These are phyloP conservation scores for Ogataea thermomethanolica DNA, from an alignment of 805 yeast species.

Conservation along the genomic window DNA sequence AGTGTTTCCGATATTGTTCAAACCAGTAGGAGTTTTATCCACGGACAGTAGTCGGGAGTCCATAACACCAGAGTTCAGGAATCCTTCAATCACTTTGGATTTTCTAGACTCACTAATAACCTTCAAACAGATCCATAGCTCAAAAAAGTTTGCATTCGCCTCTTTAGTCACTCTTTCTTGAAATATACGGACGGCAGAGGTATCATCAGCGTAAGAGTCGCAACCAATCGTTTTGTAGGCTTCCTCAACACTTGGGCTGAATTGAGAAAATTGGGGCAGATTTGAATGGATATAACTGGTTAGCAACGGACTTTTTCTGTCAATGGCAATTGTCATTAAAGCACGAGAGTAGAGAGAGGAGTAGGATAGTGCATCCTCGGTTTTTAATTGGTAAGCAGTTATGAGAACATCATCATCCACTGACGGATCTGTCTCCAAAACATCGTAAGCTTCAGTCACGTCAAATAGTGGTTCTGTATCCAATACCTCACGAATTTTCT, in stretches of 20 bases:
- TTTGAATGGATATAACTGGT: constrained; percentile 50
- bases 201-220: constrained; percentile 51
- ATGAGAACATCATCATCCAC: constrained; percentile 69
- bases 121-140: constrained; percentile 54
- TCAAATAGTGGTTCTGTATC: constrained; percentile 47
- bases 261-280: constrained; percentile 32
- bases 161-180: constrained; percentile 42
- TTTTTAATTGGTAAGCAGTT: constrained; percentile 68
- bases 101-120: constrained; percentile 51
- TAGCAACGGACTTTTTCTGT: constrained; percentile 54
- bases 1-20: constrained; percentile 93
- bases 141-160: constrained; percentile 47
- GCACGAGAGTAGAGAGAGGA: constrained; percentile 49
- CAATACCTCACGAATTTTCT: constrained; percentile 34
- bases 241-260: constrained; percentile 26
- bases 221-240: constrained; percentile 51
- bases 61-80: constrained; percentile 56
- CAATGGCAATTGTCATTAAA: constrained; percentile 56
- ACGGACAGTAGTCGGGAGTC: constrained; percentile 59
- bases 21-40: constrained; percentile 82
- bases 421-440: constrained; percentile 46
- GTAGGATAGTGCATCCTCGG: constrained; percentile 48
- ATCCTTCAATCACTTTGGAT: constrained; percentile 54
- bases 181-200: constrained; percentile 49
- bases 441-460: constrained; percentile 46